Conservation (phyloP, 2,329 filamentous ascomycete species). For the Boeremia exigua region DNA sequence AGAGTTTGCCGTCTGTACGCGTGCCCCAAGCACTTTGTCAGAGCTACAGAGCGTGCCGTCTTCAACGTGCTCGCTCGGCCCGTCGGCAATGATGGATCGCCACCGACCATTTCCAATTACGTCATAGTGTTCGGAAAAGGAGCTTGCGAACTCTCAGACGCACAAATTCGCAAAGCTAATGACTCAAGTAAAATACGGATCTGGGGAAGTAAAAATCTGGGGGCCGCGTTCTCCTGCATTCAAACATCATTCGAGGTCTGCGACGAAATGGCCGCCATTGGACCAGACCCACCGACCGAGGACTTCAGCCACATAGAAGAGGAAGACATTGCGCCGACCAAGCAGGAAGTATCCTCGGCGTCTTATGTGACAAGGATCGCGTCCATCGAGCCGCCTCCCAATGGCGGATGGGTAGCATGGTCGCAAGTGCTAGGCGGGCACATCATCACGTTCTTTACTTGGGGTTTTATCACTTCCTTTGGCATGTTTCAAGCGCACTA, state of each 20-base stretch:
- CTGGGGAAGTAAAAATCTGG: not conserved
- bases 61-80: not conserved
- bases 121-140: not conserved
- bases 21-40: not conserved
- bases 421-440: constrained; percentile 39
- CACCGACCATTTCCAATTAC: not conserved
- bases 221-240: not conserved
- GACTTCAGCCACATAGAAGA: not conserved
- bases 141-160: not conserved
- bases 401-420: constrained; percentile 50
- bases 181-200: not conserved
- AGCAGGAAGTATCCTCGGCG: not conserved
- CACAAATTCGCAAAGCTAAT: not conserved
- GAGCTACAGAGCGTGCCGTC: not conserved
- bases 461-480: constrained; percentile 53
- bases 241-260: not conserved
- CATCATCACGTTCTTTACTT: constrained; percentile 38
- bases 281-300: not conserved
- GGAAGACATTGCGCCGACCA: not conserved
- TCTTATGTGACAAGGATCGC: not conserved
- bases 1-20: too few species aligned
- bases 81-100: not conserved
- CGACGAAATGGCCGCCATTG: not conserved
- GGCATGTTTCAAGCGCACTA: constrained; percentile 59
- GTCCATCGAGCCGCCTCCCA: constrained; percentile 36